phyloP scores from a whole-genome alignment of 2,329 filamentous ascomycete genomes.

The Berkeleyomyces basicola region DNA sequence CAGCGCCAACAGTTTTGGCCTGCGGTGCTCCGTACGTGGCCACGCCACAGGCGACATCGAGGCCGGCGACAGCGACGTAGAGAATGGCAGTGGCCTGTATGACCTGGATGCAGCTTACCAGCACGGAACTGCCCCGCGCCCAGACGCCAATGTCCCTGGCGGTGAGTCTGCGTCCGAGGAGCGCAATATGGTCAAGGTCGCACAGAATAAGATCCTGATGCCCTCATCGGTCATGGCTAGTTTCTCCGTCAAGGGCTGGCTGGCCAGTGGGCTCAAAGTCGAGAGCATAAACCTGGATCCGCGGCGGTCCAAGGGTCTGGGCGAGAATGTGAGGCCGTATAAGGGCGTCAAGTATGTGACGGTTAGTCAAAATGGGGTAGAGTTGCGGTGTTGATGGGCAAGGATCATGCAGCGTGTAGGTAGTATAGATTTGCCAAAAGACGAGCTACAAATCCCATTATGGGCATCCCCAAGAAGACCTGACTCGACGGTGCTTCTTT shows the following conservation, averaged over 20 bases:
- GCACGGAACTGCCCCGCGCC: not conserved
- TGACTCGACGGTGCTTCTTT: too few relatives aligned
- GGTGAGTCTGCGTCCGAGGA: conserved; percentile 17
- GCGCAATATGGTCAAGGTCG: conserved; percentile 38
- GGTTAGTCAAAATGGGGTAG: conserved; percentile 46
- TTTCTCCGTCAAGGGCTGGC: conserved; percentile 52
- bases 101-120: conserved; percentile 12
- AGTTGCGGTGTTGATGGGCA: conserved; percentile 37
- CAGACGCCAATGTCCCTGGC: not conserved
- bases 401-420: too few relatives aligned
- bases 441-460: not conserved
- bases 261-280: conserved; percentile 50
- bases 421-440: not conserved
- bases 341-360: conserved; percentile 98
- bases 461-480: too few relatives aligned
- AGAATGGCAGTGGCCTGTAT: conserved; percentile 15
- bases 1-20: conserved; percentile 49
- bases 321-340: conserved; percentile 81
- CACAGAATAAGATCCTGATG: conserved; percentile 63
- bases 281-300: conserved; percentile 52
- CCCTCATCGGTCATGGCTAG: conserved; percentile 61
- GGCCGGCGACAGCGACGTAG: conserved; percentile 33
- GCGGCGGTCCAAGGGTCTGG: conserved; percentile 71
- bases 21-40: conserved; percentile 69
- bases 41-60: conserved; percentile 31